phyloP scores from a whole-genome alignment of 805 yeast genomes.

The Lipomyces lipofer region DNA sequence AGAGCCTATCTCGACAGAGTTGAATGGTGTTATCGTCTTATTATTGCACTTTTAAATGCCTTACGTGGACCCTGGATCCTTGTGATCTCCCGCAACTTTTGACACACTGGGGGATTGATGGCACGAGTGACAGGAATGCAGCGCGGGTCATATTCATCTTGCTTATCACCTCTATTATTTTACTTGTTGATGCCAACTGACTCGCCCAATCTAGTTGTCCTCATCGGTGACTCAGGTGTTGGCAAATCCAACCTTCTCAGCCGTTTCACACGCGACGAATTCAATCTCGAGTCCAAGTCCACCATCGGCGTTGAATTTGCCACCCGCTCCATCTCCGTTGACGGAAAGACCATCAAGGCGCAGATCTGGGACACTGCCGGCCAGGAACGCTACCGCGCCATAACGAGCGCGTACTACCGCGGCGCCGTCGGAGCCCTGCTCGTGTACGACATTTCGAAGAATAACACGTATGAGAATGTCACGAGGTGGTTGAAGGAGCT shows the following conservation, averaged over 20 bases:
- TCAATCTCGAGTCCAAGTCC: slow-evolving; percentile 88
- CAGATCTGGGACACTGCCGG: slow-evolving; percentile 99
- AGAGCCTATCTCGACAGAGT: too few species aligned
- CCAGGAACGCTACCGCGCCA: slow-evolving; percentile 97
- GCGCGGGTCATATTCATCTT: too few species aligned
- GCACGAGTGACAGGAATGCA: too few species aligned
- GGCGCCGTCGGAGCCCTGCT: slow-evolving; percentile 98
- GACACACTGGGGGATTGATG: too few species aligned
- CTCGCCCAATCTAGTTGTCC: too few species aligned
- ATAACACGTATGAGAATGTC: slow-evolving; percentile 85
- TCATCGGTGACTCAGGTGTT: slow-evolving; percentile 96
- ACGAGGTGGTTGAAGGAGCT: slow-evolving; percentile 91
- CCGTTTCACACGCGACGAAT: slow-evolving; percentile 93
- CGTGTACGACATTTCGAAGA: slow-evolving; percentile 93
- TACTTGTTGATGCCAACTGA: too few species aligned
- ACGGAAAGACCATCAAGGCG: slow-evolving; percentile 92
- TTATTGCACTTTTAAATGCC: too few species aligned
- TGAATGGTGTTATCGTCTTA: too few species aligned
- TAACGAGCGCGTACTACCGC: slow-evolving; percentile 94
- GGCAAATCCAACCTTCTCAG: slow-evolving; percentile 93
- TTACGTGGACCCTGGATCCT: too few species aligned
- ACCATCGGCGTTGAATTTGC: slow-evolving; percentile 99
- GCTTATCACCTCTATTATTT: too few species aligned
- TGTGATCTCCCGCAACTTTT: too few species aligned
- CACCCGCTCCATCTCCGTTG: slow-evolving; percentile 89